Evolutionary conservation across 495 filamentous ascomycete genomes (phyloP).

Genomic region (Cercophora sp.): DNA sequence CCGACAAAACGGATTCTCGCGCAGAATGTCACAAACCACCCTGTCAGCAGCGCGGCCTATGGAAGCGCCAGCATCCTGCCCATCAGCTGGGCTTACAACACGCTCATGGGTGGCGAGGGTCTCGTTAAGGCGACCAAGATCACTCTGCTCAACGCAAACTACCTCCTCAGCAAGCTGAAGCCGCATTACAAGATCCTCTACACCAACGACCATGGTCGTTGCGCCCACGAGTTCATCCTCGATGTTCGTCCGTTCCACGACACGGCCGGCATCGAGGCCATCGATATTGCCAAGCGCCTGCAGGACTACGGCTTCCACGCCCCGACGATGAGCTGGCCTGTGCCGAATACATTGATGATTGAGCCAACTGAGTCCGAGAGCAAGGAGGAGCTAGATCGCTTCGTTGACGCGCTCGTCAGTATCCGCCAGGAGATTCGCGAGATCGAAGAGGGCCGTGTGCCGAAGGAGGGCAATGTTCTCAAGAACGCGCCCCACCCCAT

Average conservation of each 20-base stretch:
- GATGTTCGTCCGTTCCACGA: constrained; percentile 86
- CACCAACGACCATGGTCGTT: constrained; percentile 81
- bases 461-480: constrained; percentile 80
- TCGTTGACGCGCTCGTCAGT: constrained; percentile 85
- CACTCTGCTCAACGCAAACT: constrained; percentile 94
- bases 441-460: constrained; percentile 75
- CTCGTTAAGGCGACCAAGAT: constrained; percentile 94
- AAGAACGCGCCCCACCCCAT: constrained; percentile 90
- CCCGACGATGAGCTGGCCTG: constrained; percentile 97
- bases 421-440: constrained; percentile 85
- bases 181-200: constrained; percentile 89
- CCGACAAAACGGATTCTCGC: constrained; percentile 61
- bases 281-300: constrained; percentile 95
- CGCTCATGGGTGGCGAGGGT: constrained; percentile 88
- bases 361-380: constrained; percentile 96
- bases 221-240: constrained; percentile 98
- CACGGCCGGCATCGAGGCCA: constrained; percentile 80
- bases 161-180: constrained; percentile 88
- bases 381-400: constrained; percentile 90
- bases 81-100: constrained; percentile 97
- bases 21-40: constrained; percentile 42
- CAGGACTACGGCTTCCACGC: constrained; percentile 99
- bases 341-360: constrained; percentile 96
- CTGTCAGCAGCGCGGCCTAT: constrained; percentile 84
- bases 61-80: constrained; percentile 92